These are phyloP conservation scores for Jamesozyma piceae DNA, from an alignment of 805 yeast species.

Conservation along the genomic window DNA sequence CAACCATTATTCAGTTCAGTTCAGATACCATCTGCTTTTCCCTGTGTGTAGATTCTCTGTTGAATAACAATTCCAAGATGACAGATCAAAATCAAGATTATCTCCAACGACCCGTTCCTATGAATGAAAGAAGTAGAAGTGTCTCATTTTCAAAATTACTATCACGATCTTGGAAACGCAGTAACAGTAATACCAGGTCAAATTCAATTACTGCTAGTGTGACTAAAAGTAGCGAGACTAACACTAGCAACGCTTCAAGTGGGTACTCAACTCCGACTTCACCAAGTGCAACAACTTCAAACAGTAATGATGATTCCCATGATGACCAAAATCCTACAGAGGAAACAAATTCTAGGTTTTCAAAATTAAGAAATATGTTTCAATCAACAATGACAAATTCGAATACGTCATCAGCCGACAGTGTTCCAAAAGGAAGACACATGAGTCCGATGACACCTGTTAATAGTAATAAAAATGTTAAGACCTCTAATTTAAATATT, in stretches of 20 bases:
- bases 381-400: background rate
- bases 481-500: background rate
- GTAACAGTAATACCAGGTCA: background rate
- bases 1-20: too few relatives aligned
- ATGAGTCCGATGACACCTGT: conserved; percentile 3
- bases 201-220: background rate
- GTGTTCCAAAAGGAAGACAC: conserved; percentile 1
- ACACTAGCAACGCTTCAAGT: background rate
- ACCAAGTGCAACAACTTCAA: background rate
- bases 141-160: conserved; percentile 21
- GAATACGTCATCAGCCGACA: background rate
- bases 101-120: conserved; percentile 6
- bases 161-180: conserved; percentile 10
- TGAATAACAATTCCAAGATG: too few relatives aligned
- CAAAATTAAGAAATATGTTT: conserved; percentile 18
- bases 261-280: background rate
- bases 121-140: conserved; percentile 17
- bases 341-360: conserved; percentile 13
- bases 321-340: conserved; percentile 1
- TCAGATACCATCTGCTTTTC: too few relatives aligned
- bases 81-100: conserved; percentile 1
- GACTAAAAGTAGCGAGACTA: background rate
- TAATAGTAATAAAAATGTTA: background rate
- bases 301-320: background rate
- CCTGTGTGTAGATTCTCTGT: too few relatives aligned